Conservation (phyloP, 148 eudicot genomes). For the Nepenthes mirabilis region DNA sequence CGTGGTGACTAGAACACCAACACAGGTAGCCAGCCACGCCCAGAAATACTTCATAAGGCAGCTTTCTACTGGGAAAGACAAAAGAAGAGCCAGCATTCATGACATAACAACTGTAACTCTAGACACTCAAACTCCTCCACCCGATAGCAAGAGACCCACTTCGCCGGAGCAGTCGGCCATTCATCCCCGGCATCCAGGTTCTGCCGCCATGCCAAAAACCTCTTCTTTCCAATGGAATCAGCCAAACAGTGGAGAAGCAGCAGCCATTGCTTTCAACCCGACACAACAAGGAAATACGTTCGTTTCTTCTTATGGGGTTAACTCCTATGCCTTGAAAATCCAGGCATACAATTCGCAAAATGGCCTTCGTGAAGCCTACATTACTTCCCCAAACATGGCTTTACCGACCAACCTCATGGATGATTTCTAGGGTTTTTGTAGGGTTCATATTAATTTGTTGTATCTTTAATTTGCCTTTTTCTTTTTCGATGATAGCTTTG, state of each 20-base stretch:
- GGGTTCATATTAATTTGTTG: too few species aligned
- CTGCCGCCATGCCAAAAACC: too few species aligned
- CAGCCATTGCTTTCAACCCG: slow-evolving; percentile 22
- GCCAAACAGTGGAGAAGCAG: slow-evolving; percentile 6
- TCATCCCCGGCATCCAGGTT: slow-evolving; percentile 6
- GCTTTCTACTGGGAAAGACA: slow-evolving; percentile 83
- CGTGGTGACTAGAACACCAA: slow-evolving; percentile 85
- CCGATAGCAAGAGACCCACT: slow-evolving; percentile 27
- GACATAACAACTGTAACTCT: slow-evolving; percentile 86
- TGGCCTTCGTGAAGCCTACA: slow-evolving; percentile 16
- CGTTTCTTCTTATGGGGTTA: slow-evolving; percentile 30
- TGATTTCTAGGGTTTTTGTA: background rate
- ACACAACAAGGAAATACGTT: slow-evolving; percentile 23
- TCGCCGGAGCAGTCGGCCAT: slow-evolving; percentile 27
- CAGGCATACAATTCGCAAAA: slow-evolving; percentile 21
- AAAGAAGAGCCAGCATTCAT: slow-evolving; percentile 90
- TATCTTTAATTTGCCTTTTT: too few species aligned
- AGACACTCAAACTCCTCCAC: slow-evolving; percentile 43
- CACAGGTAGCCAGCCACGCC: slow-evolving; percentile 99
- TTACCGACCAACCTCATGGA: slow-evolving; percentile 23
- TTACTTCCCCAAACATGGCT: slow-evolving; percentile 32
- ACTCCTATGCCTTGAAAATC: slow-evolving; percentile 14
- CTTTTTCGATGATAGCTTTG: too few species aligned
- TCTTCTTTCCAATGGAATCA: slow-evolving; percentile 49
- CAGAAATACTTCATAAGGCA: slow-evolving; percentile 95